phyloP scores from a whole-genome alignment of 139 green algal species.

The Micromonas pusilla region DNA sequence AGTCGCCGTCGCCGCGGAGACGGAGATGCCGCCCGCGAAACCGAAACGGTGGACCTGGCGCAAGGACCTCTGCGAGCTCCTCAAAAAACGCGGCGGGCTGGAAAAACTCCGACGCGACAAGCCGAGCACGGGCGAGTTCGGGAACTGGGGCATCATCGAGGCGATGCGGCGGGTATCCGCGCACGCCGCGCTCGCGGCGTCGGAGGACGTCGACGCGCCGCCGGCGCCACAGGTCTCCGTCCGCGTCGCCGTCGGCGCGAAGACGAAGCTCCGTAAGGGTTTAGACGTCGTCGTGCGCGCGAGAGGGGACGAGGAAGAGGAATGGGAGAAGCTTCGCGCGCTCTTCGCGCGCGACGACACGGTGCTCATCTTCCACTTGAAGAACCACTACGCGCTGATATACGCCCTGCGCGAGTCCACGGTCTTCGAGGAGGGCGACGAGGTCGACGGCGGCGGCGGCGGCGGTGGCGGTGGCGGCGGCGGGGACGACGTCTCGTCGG shows the following conservation, averaged over 20 bases:
- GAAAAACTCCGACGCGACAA: background rate
- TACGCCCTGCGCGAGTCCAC: background rate
- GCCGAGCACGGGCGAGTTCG: constrained; percentile 2
- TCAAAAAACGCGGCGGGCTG: background rate
- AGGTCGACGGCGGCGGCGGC: too few relatives aligned
- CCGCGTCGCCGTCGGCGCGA: background rate
- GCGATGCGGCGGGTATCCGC: background rate
- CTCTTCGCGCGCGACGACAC: background rate
- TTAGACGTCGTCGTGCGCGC: too few relatives aligned
- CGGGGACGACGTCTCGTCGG: too few relatives aligned
- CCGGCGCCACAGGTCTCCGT: background rate
- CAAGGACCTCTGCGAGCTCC: background rate
- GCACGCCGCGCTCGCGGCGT: background rate
- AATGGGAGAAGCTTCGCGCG: background rate
- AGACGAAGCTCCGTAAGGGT: background rate
- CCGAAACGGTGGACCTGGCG: background rate
- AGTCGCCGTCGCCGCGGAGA: too few relatives aligned
- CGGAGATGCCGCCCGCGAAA: too few relatives aligned
- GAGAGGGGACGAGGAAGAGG: too few relatives aligned
- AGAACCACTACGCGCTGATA: constrained; percentile 21
- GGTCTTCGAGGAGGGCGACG: background rate
- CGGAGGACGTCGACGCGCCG: background rate
- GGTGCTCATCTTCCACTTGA: constrained; percentile 2
- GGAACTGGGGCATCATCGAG: constrained; percentile 9
- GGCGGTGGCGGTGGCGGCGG: too few relatives aligned